These are phyloP conservation scores for Ganoderma meredithae DNA, from an alignment of 1,284 basidiomycete genomes.

Conservation along the genomic window DNA sequence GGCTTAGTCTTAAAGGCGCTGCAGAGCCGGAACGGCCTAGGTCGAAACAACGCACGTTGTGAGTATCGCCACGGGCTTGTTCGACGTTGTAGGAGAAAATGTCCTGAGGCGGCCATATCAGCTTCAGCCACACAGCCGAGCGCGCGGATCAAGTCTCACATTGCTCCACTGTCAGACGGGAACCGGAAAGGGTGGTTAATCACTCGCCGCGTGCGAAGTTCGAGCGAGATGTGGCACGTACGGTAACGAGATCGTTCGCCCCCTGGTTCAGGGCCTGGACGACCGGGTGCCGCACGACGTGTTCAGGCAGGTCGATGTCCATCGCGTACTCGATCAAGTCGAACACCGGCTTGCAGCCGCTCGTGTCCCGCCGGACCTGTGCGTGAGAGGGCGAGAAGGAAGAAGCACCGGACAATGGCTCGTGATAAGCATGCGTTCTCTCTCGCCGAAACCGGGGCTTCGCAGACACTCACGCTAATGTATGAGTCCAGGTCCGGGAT, in stretches of 20 bases:
- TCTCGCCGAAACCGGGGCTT: neutral
- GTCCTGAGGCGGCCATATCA: conserved; percentile 38
- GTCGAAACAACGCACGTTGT: conserved; percentile 40
- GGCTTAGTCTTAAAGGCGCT: neutral
- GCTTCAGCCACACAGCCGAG: neutral
- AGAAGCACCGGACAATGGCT: neutral
- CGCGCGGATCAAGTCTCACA: conserved; percentile 37
- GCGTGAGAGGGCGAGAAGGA: neutral
- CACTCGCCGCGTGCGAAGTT: conserved; percentile 2
- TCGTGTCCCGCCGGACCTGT: conserved; percentile 37
- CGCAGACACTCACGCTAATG: conserved; percentile 39
- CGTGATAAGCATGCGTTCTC: conserved; percentile 6
- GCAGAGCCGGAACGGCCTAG: no score
- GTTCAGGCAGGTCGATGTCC: conserved; percentile 48
- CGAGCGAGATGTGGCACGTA: conserved; percentile 17
- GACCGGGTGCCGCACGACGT: conserved; percentile 46
- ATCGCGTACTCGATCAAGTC: conserved; percentile 51
- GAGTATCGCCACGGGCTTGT: conserved; percentile 47
- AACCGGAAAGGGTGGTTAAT: conserved; percentile 4
- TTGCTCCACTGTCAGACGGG: conserved; percentile 44
- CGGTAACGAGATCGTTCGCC: conserved; percentile 50
- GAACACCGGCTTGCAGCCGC: conserved; percentile 49
- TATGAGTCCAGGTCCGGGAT: conserved; percentile 50
- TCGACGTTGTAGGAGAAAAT: conserved; percentile 50
- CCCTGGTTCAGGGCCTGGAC: conserved; percentile 46